Evolutionary conservation across 345 rosid species (phyloP).

Genomic region (Isatis tinctoria): DNA sequence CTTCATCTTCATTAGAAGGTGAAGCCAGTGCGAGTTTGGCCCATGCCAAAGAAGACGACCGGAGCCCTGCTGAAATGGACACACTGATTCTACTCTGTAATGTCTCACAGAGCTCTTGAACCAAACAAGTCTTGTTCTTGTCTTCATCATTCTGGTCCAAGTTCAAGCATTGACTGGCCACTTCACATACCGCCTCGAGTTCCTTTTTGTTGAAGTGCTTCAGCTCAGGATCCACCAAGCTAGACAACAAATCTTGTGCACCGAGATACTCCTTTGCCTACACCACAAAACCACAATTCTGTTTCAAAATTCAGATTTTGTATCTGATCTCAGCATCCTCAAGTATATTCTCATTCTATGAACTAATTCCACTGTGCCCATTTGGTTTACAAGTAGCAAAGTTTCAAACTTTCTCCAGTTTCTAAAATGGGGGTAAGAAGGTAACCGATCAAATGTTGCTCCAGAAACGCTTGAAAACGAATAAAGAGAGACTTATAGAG

Average conservation of each 20-base stretch:
- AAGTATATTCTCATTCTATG: neutral
- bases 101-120: slow-evolving; percentile 48
- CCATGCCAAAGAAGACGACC: slow-evolving; percentile 90
- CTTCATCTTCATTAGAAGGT: slow-evolving; percentile 30
- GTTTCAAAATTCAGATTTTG: neutral
- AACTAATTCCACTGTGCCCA: neutral
- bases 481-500: neutral
- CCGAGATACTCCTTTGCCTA: slow-evolving; percentile 88
- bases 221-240: slow-evolving; percentile 82
- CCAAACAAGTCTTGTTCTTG: slow-evolving; percentile 20
- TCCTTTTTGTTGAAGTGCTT: slow-evolving; percentile 69
- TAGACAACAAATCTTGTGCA: slow-evolving; percentile 54
- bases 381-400: slow-evolving; percentile 6
- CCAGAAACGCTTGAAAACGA: no score
- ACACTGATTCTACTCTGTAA: slow-evolving; percentile 74
- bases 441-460: neutral
- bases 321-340: neutral
- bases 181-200: slow-evolving; percentile 74
- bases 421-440: neutral
- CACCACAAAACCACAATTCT: neutral
- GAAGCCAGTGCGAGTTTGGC: slow-evolving; percentile 86
- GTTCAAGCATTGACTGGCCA: slow-evolving; percentile 58
- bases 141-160: slow-evolving; percentile 34
- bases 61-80: slow-evolving; percentile 57
- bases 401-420: neutral